Base-by-base conservation (phyloP, 345 rosid genomes). In the Rubroshorea leprosula region DNA sequence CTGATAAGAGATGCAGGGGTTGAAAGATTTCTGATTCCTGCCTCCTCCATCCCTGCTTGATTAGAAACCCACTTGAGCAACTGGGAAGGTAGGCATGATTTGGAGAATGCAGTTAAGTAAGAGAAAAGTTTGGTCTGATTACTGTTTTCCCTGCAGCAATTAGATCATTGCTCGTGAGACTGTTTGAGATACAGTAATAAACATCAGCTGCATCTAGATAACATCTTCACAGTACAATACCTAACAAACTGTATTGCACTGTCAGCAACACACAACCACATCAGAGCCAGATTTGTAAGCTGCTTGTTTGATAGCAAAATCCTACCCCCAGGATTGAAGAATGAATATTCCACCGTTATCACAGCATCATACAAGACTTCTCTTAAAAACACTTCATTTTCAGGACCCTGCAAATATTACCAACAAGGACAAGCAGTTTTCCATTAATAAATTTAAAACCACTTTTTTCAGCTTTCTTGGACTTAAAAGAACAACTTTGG, bases 1-100 rank as follows among this genome's bases (percentile, higher is more conserved):
- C 93, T 78, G 47, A 79, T 78, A 66, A 88, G 77, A 41, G 79
- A 64, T 12, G 68, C 31, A 25, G 87, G 87, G 57, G 76, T 60
- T 23, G 70, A 68, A 65, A 66, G 57, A 51, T 47, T 57, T 26
- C 75, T 74, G 18, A 49, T 17, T 58, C 75, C 61, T 54, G 61
- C 74, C 17, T 55, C 64, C 47, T 65, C 67, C 11, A 67, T 57
- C 63, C 67, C 74, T 52, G 66, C 75, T 62, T 83, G 82, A 63
- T 64, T 49, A 44, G 62, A 66, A 21, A 79, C 77, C 86, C 81
- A 88, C 62, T 76, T 72, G 47, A 81, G 63, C 79, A 85, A 67
- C 60, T 68, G 64, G 62, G 70, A 58, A 21, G 74, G 73, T 25
- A 83, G 49, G 57, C 48, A 54, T 52, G 92, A 88, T 48, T 57